Evolutionary conservation across 2,329 filamentous ascomycete species (phyloP).

Genomic region (Cercospora berteroae): DNA sequence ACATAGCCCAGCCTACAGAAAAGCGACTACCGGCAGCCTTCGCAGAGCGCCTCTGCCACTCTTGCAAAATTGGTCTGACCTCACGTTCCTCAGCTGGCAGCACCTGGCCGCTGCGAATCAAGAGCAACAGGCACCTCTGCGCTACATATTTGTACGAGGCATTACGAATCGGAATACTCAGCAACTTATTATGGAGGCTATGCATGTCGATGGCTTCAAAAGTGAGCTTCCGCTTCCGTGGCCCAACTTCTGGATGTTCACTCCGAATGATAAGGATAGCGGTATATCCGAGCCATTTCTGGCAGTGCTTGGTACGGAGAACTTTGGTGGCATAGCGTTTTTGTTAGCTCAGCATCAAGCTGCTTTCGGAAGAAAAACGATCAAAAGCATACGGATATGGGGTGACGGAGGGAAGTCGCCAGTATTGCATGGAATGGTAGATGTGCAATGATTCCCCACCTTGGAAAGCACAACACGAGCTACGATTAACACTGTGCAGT

Average conservation of each 20-base stretch:
- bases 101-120: neutral
- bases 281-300: neutral
- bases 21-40: neutral
- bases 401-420: neutral
- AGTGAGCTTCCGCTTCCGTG: neutral
- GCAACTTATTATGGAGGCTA: constrained; percentile 1
- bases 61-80: constrained; percentile 8
- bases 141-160: constrained; percentile 6
- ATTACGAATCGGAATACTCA: constrained; percentile 7
- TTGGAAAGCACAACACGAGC: no score
- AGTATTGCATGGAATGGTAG: constrained; percentile 10
- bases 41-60: constrained; percentile 5
- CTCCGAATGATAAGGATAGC: neutral
- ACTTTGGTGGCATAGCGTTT: constrained; percentile 5
- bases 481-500: no score
- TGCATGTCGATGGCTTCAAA: constrained; percentile 3
- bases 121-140: neutral
- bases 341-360: constrained; percentile 11
- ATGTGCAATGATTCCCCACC: no score
- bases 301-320: constrained; percentile 3
- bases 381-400: constrained; percentile 8
- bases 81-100: constrained; percentile 8
- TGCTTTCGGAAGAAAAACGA: neutral
- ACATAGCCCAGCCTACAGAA: constrained; percentile 5
- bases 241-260: constrained; percentile 11